Evolutionary conservation across 306 rosid genomes (phyloP).

Genomic region (Trifolium fragiferum): DNA sequence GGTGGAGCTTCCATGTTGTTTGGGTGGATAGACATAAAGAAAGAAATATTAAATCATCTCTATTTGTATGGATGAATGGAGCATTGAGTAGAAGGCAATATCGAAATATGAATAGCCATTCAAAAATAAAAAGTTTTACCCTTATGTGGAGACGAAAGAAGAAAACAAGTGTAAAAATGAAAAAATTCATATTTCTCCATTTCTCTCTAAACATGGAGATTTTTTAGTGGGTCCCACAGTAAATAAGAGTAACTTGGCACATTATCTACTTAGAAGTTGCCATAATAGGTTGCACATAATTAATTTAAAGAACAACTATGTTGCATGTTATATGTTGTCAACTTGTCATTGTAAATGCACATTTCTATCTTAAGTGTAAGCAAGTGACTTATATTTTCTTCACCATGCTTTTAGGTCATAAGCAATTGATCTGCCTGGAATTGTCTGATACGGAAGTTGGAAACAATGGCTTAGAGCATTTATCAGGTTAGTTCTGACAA

Average conservation of each 20-base stretch:
- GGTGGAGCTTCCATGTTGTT: background rate
- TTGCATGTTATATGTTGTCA: conserved; percentile 36
- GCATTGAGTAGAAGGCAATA: background rate
- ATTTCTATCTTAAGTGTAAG: conserved; percentile 25
- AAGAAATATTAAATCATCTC: background rate
- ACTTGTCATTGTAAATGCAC: conserved; percentile 31
- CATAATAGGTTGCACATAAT: conserved; percentile 18
- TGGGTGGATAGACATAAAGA: background rate
- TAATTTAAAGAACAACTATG: conserved; percentile 23
- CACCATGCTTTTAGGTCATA: conserved; percentile 61
- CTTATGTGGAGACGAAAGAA: background rate
- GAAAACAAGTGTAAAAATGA: background rate
- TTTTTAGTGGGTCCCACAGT: background rate
- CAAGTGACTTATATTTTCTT: conserved; percentile 34
- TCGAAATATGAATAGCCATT: background rate
- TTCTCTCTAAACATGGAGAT: background rate
- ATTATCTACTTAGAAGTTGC: conserved; percentile 9
- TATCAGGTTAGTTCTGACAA: conserved; percentile 68
- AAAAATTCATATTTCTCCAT: background rate
- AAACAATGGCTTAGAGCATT: conserved; percentile 78
- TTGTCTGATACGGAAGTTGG: conserved; percentile 92
- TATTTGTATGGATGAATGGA: background rate
- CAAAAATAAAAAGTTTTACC: no score
- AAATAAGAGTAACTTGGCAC: background rate
- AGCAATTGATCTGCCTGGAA: conserved; percentile 79